phyloP scores from a whole-genome alignment of 768 basidiomycete species.

The Hypholoma fasciculare region DNA sequence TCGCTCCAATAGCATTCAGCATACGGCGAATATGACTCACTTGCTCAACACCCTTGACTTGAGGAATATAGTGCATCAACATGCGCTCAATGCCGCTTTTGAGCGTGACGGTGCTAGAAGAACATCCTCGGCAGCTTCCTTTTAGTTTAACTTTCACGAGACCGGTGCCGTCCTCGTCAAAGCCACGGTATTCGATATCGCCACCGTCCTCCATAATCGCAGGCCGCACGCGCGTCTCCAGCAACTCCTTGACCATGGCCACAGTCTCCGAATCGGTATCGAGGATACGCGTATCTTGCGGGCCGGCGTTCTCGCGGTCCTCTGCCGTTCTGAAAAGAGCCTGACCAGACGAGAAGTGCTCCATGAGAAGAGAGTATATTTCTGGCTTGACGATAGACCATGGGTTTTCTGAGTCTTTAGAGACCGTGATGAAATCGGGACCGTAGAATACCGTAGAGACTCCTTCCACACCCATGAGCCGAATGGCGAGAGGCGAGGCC shows the following conservation, averaged over 20 bases:
- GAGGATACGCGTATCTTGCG: conserved; percentile 90
- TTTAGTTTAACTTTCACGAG: conserved; percentile 89
- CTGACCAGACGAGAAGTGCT: conserved; percentile 91
- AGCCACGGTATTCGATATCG: conserved; percentile 94
- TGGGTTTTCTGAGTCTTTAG: conserved; percentile 80
- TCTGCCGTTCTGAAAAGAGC: conserved; percentile 84
- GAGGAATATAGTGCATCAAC: conserved; percentile 99
- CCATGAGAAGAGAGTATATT: conserved; percentile 95
- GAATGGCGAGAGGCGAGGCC: conserved; percentile 90
- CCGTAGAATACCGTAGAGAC: conserved; percentile 91
- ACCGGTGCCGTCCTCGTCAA: conserved; percentile 76
- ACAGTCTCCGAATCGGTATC: conserved; percentile 96
- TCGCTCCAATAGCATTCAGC: conserved; percentile 5
- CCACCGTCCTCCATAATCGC: conserved; percentile 99
- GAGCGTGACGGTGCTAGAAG: conserved; percentile 90
- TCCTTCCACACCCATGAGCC: conserved; percentile 93
- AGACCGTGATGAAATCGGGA: conserved; percentile 97
- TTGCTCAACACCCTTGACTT: conserved; percentile 91
- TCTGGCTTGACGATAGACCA: conserved; percentile 97
- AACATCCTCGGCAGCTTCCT: conserved; percentile 96
- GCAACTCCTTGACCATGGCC: conserved; percentile 97
- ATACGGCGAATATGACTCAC: conserved; percentile 34
- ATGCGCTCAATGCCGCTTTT: conserved; percentile 98
- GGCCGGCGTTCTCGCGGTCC: conserved; percentile 79
- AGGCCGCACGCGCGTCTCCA: conserved; percentile 93